Percentiles rank a stretch among this genome's conserved stretches.
Conservation (phyloP, 2,329 filamentous ascomycete genomes). For the Fusarium sp. region DNA sequence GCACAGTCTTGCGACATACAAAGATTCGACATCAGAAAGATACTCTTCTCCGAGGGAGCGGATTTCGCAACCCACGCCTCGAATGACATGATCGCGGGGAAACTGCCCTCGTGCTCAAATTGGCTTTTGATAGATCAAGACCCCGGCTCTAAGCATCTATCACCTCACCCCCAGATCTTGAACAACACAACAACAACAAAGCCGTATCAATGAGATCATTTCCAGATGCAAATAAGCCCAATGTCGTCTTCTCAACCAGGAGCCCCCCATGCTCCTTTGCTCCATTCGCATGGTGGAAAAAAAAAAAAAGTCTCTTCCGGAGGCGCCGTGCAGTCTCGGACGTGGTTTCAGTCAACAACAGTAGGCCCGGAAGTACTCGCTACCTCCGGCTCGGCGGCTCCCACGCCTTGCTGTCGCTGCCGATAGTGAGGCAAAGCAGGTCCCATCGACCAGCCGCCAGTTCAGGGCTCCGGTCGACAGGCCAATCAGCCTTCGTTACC, state of each 20-base stretch:
- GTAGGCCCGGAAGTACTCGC: constrained; percentile 22
- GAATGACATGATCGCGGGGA: constrained; percentile 43
- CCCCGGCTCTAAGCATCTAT: constrained; percentile 15
- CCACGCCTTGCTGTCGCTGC: constrained; percentile 31
- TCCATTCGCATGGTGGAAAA: neutral
- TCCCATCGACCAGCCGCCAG: constrained; percentile 39
- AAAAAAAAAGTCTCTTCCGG: constrained; percentile 12
- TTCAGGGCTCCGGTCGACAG: constrained; percentile 30
- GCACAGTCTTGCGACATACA: constrained; percentile 31
- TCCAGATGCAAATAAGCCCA: constrained; percentile 1
- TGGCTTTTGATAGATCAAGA: constrained; percentile 23
- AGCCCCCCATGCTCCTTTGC: neutral
- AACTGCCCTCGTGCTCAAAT: constrained; percentile 34
- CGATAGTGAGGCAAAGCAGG: constrained; percentile 38
- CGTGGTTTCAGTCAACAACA: constrained; percentile 12
- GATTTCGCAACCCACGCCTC: constrained; percentile 35
- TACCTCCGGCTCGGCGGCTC: constrained; percentile 44
- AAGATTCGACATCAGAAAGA: constrained; percentile 6
- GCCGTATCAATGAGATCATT: constrained; percentile 32
- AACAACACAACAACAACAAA: constrained; percentile 3
- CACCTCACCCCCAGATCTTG: constrained; percentile 11
- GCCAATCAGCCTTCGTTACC: constrained; percentile 49
- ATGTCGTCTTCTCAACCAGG: constrained; percentile 25
- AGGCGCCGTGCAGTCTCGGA: constrained; percentile 8
- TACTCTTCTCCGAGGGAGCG: constrained; percentile 4